Conservation (phyloP, 441 rosid genomes). For the Aleurites moluccanus region DNA sequence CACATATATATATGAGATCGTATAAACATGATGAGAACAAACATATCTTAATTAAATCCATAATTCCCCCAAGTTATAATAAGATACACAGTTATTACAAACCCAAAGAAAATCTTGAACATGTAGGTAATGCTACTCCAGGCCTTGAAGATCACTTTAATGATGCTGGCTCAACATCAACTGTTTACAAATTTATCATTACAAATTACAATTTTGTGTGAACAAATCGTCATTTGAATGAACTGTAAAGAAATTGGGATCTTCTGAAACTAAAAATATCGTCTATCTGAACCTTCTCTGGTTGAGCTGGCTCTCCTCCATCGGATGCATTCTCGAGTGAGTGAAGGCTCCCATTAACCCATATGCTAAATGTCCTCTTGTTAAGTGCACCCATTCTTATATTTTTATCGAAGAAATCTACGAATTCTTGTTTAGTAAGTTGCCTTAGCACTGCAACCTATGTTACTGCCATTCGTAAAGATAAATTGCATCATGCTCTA, state of each 20-base stretch:
- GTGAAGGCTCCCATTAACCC: conserved; percentile 68
- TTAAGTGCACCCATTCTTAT: conserved; percentile 59
- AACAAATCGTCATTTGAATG: conserved; percentile 60
- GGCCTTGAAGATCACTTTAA: not conserved
- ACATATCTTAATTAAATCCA: too few relatives aligned
- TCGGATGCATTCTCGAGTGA: conserved; percentile 43
- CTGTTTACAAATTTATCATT: not conserved
- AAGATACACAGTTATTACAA: too few relatives aligned
- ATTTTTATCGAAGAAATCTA: conserved; percentile 63
- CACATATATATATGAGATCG: too few relatives aligned
- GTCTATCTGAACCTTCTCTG: conserved; percentile 38
- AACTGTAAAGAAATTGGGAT: conserved; percentile 78
- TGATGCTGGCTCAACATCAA: not conserved
- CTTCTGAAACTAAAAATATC: conserved; percentile 76
- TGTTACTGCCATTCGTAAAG: conserved; percentile 10
- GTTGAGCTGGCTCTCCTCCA: conserved; percentile 30
- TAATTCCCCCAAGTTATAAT: too few relatives aligned
- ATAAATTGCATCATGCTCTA: not conserved
- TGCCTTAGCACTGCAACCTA: conserved; percentile 70
- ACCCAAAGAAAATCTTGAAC: too few relatives aligned
- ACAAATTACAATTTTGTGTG: conserved; percentile 43
- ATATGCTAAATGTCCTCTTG: conserved; percentile 63
- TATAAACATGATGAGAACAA: too few relatives aligned
- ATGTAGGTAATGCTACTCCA: not conserved
- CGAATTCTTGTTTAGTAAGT: conserved; percentile 60